Evolutionary conservation across 148 eudicot species (phyloP), one percentile per base, ranked within the genome.

Genomic region (Gaultheria prostrata): DNA sequence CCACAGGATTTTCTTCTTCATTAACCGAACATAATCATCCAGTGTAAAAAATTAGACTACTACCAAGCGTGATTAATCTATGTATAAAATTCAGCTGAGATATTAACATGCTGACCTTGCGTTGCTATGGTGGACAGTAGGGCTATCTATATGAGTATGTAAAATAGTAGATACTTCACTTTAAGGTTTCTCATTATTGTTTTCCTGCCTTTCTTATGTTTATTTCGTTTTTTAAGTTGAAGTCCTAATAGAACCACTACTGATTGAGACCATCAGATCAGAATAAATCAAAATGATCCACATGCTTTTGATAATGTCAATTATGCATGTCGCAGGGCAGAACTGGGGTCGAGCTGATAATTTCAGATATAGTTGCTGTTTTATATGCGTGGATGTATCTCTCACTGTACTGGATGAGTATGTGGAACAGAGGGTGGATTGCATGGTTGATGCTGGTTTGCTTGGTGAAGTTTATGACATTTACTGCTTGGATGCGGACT

Each of bases 311-410:
- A 46, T 86, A 83, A 81, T 63, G 61, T 45, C 53, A 53, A 85
- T 81, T 49, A 67, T 83, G 85, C 87, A 83, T 86, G 86, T 86
- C 97, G 89, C 99, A 94, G 96, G 89, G 88, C 95, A 97, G 99
- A 91, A 97, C 76, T 97, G 99, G 99, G 99, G 99, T 59, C 89
- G 88, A 83, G 91, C 91, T 82, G 92, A 92, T 91, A 83, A 89
- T 87, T 89, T 89, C 83, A 92, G 94, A 90, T 97, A 92, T 81
- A 78, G 91, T 82, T 94, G 98, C 88, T 92, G 95, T 84, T 94
- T 94, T 78, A 87, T 97, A 80, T 94, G 98, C 84, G 91, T 93
- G 65, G 95, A 94, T 90, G 97, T 94, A 80, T 91, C 95, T 86
- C 92, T 93, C 39, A 86, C 94, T 12, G 92, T 90, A 65, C 77